Percentiles rank a stretch among this genome's conserved stretches.
Evolutionary conservation across 2,329 filamentous ascomycete species (phyloP).

Genomic region (Botrytis hyacinthi): DNA sequence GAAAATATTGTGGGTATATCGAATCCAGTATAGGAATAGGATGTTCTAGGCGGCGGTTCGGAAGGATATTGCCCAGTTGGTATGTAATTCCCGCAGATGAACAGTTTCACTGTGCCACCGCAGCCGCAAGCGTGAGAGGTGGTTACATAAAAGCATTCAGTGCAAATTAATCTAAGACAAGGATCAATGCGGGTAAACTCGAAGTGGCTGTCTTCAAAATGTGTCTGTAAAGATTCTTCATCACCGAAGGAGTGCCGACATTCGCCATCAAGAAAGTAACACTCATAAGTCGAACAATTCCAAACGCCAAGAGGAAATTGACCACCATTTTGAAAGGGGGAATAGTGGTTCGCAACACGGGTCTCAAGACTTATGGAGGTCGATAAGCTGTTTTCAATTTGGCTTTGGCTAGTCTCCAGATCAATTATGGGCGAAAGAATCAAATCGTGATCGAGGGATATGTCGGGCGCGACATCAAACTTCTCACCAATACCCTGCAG

Average conservation of each 20-base stretch:
- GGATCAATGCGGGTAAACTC: constrained; percentile 32
- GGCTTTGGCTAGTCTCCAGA: constrained; percentile 19
- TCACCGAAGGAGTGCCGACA: constrained; percentile 27
- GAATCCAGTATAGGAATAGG: constrained; percentile 18
- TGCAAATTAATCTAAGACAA: constrained; percentile 29
- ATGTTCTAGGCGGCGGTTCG: constrained; percentile 21
- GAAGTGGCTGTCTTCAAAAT: constrained; percentile 34
- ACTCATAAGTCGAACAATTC: constrained; percentile 23
- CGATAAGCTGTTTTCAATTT: constrained; percentile 11
- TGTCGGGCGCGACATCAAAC: neutral
- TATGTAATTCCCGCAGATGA: constrained; percentile 35
- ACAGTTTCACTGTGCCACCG: constrained; percentile 25
- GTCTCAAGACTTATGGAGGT: constrained; percentile 13
- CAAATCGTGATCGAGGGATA: neutral
- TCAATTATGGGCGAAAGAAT: constrained; percentile 22
- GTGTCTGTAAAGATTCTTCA: constrained; percentile 28
- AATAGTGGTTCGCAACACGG: constrained; percentile 19
- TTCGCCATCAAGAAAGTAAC: constrained; percentile 26
- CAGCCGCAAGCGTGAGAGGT: constrained; percentile 22
- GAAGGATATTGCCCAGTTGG: constrained; percentile 24
- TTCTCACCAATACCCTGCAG: constrained; percentile 31
- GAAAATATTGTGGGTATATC: neutral
- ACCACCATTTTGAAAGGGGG: constrained; percentile 26
- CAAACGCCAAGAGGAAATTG: constrained; percentile 31
- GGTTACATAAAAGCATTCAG: constrained; percentile 20